A percentile compares a stretch with the other conserved stretches of the same genome.
Conservation (phyloP, 2,329 filamentous ascomycete genomes). For the Pseudonectria foliicola region DNA sequence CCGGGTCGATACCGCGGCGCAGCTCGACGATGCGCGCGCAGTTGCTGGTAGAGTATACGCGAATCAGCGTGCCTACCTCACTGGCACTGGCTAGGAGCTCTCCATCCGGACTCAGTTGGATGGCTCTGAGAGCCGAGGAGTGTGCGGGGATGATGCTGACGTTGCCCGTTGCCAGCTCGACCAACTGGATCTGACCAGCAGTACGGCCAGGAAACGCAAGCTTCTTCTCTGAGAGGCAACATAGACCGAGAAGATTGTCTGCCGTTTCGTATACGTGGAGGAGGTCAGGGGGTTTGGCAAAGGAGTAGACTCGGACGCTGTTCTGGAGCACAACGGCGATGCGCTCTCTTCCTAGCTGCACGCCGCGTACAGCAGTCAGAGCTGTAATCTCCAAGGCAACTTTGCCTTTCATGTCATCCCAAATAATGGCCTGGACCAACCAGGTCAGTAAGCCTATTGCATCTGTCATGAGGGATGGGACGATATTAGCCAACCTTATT, state of each 20-base stretch:
- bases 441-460: too few relatives aligned
- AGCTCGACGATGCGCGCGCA: conserved; percentile 79
- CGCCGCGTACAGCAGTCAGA: conserved; percentile 70
- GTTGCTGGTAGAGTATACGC: conserved; percentile 74
- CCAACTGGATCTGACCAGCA: conserved; percentile 79
- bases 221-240: conserved; percentile 64
- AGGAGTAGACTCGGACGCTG: conserved; percentile 73
- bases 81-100: conserved; percentile 83
- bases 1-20: conserved; percentile 80
- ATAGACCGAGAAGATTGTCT: conserved; percentile 75
- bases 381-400: conserved; percentile 71
- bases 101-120: conserved; percentile 74
- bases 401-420: conserved; percentile 78
- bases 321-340: conserved; percentile 78
- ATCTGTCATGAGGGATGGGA: too few relatives aligned
- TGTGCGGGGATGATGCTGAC: conserved; percentile 94
- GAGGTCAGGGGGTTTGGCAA: conserved; percentile 64
- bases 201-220: conserved; percentile 85
- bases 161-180: conserved; percentile 68
- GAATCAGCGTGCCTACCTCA: conserved; percentile 82
- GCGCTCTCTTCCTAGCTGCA: conserved; percentile 67
- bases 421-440: conserved; percentile 66
- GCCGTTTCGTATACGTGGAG: conserved; percentile 76
- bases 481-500: conserved; percentile 57
- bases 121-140: conserved; percentile 66